Base-by-base conservation (phyloP, 192 early-diverging fungal genomes). In the Coemansia umbellata region DNA sequence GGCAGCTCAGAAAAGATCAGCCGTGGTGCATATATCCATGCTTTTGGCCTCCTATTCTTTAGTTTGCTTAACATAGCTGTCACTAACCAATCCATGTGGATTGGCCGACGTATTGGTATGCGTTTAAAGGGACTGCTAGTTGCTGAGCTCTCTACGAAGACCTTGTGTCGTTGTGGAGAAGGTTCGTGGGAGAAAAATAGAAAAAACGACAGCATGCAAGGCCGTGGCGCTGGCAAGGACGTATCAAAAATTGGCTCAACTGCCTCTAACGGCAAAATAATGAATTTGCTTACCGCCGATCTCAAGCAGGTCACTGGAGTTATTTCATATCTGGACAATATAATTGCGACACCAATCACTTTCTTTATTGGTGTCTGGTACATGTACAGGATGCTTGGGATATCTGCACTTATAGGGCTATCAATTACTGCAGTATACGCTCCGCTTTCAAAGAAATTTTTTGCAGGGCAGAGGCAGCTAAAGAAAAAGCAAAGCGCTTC, bases 401-500 rank as follows among this genome's bases (percentile, higher is more conserved):
- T 80, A n/a, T 83, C 91, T 18, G 91, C 91, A 8, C 31, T 94
- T 10, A 81, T 85, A 22, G 92, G 91, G 11, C 73, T 94, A 15
- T 62, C 67, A 0, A 68, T 84, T 26, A 80, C 92, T 51, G 37
- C 90, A 6, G 24, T 85, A 8, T 73, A 78, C 21, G 75, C 80
- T 27, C 84, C 86, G 22, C 13, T 85, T 18, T 58, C 33, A 74
- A 82, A 50, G 69, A 61, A 30, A 36, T 63, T 83, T 31, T 79
- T 81, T 33, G 70, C 63, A 24, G 69, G 76, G 40, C 36, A 76
- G 36, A 68, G 72, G 30, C 61, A 60, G 15, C 40, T 82, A 66
- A 83, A 91, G 51, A 73, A 81, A 15, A 74, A 72, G 26, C 58
- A 84, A 14, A 86, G 67, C 45, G 43, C 67, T 7, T 69, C 83